These are phyloP conservation scores for Colletotrichum phormii DNA, from an alignment of 2,329 filamentous ascomycete species.

Conservation along the genomic window DNA sequence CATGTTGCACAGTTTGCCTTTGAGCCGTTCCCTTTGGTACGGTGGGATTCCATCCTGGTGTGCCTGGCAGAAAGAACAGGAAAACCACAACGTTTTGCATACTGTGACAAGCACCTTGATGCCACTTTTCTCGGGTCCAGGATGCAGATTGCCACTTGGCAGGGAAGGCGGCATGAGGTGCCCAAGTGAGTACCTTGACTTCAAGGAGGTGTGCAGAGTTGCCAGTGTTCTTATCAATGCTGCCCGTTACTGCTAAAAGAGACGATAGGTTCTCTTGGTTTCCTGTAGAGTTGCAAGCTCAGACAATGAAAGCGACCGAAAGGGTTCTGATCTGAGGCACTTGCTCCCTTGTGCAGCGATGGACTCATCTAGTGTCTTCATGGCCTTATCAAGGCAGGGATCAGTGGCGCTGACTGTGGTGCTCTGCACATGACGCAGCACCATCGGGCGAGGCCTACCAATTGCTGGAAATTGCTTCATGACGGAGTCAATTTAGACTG, in stretches of 20 bases:
- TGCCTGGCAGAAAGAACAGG: slow-evolving; percentile 5
- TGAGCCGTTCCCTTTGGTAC: slow-evolving; percentile 28
- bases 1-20: slow-evolving; percentile 33
- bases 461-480: background rate
- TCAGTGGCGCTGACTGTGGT: slow-evolving; percentile 10
- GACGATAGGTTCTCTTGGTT: background rate
- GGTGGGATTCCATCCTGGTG: background rate
- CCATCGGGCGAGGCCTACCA: background rate
- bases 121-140: slow-evolving; percentile 7
- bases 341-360: slow-evolving; percentile 12
- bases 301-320: background rate
- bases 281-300: background rate
- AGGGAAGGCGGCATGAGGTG: slow-evolving; percentile 26
- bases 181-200: slow-evolving; percentile 6
- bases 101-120: slow-evolving; percentile 30
- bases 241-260: background rate
- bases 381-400: background rate
- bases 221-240: background rate
- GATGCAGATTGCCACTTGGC: slow-evolving; percentile 30
- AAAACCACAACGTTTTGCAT: slow-evolving; percentile 24
- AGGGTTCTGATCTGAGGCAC: background rate
- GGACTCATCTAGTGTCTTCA: background rate
- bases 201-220: slow-evolving; percentile 1
- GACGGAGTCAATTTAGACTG: background rate
- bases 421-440: background rate